Evolutionary conservation across 2,329 filamentous ascomycete genomes (phyloP), one percentile per base, ranked within the genome.

Genomic region (Xylariomycetidae sp.): DNA sequence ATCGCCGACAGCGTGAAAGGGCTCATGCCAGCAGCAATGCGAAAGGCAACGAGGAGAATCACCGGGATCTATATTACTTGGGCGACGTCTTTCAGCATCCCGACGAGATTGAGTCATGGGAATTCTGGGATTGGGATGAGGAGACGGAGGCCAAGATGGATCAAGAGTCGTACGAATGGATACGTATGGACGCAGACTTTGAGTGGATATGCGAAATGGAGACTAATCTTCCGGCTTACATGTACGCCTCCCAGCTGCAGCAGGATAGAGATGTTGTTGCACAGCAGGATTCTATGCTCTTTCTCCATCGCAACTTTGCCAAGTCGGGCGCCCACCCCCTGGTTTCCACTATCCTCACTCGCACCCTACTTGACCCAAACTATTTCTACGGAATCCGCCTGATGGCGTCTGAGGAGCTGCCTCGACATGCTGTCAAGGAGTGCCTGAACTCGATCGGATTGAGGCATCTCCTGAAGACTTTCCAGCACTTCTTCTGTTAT

Each of bases 131-230:
- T 44, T 98, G 90, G 89, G 82, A 85, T 30, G 77, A 84, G 39
- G 87, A 94, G 35, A 87, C 90, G 12, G 89, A 97, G 59, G 75
- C 83, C 22, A 81, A 80, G 51, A 97, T 98, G 89, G 88, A 92
- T 36, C 80, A 88, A 44, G 92, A 98, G 56, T 94, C 88, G 0
- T 98, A 96, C 53, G 92, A 98, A 58, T 98, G 94, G 92, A 94
- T 98, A 48, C 83, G 92, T 14, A 85, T 97, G 64, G 92, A 98
- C 59, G 89, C 90, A 12, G 94, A 98, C 61, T 97, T 97, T 48
- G 92, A 98, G 58, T 98, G 92, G 92, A 82, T 96, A 37, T 92
- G 85, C 61, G 82, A 82, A 46, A 85, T 94, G 60, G 81, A 83
- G 40, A 70, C 74, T 9, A 82, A 82, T 43, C 88, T 96, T 73